Evolutionary conservation across 768 basidiomycete species (phyloP), one percentile per base, ranked within the genome.

Genomic region (Suillus cothurnatus): DNA sequence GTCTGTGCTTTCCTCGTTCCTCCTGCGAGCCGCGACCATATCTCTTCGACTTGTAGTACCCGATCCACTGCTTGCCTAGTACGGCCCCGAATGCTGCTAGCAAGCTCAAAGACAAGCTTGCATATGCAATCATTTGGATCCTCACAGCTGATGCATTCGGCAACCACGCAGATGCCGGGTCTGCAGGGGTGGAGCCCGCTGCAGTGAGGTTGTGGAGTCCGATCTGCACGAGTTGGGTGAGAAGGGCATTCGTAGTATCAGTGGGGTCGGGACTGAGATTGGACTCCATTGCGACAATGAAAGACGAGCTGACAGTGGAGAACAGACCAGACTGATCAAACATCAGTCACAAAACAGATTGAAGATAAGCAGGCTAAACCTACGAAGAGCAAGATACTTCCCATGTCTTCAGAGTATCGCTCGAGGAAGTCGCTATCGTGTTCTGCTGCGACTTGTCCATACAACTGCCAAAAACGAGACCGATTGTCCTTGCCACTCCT

Each of bases 351-450:
- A 34, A 6, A 60, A 60, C 6, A 23, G 4, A 4, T 31, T 4
- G 7, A 31, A 19, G 15, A 31, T 31, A 31, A 6, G 17, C 17
- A 11, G 1, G 8, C 28, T 3, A 19, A 17, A 61, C 72, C n/a
- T 57, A 73, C 72, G 50, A 73, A 73, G 57, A 73, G 56, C 4
- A 73, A 55, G 7, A 71, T 49, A 4, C 66, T 66, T 49, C 71
- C 68, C 50, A 72, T 63, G 32, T 67, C 66, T 21, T 63, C 55
- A 6, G 60, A 64, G 52, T 65, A 70, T 32, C 65, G 62, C 6
- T 73, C 67, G 2, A 70, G 38, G 21, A 69, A 65, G 26, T 71
- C 66, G 28, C 38, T 38, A 57, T 73, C 67, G 23, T 69, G 67
- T 47, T 66, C 64, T 12, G 59, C 62, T 6, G 70, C 66, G 23